phyloP scores from a whole-genome alignment of 2,329 filamentous ascomycete species.

The Fusarium neocosmosporiellum region DNA sequence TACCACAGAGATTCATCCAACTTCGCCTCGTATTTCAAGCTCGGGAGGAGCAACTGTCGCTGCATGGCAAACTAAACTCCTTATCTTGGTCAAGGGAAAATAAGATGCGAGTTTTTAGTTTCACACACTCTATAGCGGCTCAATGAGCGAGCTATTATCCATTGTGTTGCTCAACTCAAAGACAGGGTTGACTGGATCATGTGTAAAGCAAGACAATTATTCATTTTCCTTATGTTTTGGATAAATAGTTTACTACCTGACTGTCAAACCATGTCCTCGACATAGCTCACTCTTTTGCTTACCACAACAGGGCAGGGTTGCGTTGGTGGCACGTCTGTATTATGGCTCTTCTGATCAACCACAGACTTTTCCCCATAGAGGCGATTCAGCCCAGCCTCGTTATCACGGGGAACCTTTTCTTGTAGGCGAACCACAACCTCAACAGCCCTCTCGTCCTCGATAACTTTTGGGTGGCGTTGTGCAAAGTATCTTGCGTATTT shows the following conservation, averaged over 20 bases:
- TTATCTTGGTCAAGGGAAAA: neutral
- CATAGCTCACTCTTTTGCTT: neutral
- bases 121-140: neutral
- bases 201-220: neutral
- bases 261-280: neutral
- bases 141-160: too few species aligned
- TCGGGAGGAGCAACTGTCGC: neutral
- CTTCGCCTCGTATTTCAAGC: neutral
- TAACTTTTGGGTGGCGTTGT: constrained; percentile 15
- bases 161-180: neutral
- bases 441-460: constrained; percentile 16
- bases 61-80: neutral
- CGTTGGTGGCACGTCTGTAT: neutral
- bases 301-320: neutral
- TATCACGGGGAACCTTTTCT: neutral
- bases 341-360: neutral
- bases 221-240: neutral
- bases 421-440: constrained; percentile 18
- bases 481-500: constrained; percentile 21
- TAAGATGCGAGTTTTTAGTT: neutral
- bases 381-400: neutral
- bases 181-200: neutral
- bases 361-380: neutral
- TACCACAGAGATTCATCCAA: neutral
- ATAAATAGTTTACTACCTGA: neutral